Evolutionary conservation across 2,329 filamentous ascomycete species (phyloP), one percentile per base, ranked within the genome.

Genomic region (Periconia sp.): DNA sequence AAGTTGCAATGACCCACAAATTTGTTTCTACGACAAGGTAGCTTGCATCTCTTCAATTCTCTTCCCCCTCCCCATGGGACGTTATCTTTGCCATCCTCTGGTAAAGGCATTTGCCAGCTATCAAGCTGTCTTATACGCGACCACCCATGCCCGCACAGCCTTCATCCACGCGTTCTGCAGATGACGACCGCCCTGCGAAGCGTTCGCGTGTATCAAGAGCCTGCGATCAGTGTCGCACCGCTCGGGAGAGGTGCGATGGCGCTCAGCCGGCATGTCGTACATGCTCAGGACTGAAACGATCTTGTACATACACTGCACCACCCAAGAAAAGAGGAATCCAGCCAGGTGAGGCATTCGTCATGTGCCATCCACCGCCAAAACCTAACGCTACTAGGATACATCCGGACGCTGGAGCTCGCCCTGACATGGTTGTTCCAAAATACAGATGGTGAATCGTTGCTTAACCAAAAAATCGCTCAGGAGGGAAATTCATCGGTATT

Each of bases 281-380:
- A 2, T 91, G 89, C 73, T 79, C 80, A 7, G 77, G 82, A 5
- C 82, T 87, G 55, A 83, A 82, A 50, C 80, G 88, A 46, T 71
- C 79, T 33, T 92, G 90, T 70, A 86, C 86, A 15, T 92, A 92
- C 69, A 85, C 88, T 56, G 82, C 87, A 50, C 85, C 85, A 50
- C 85, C 87, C 8, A 91, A 90, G 73, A 91, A 91, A 70, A 81
- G 89, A 58, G 89, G 90, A 3, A 84, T 92, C 11, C 89, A 89
- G 62, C 89, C 89, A n/a, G 53, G 52, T 54, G 20, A 48, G 52
- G 11, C 37, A 14, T 30, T n/a, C 23, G 27, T 31, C 18, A 23
- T 41, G 19, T 47, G 23, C 23, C 19, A 14, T 19, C 17, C 18
- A 23, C 10, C 31, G 23, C 15, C 19, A 19, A 23, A 40, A 7